Evolutionary conservation across 192 early-diverging fungal species (phyloP).

Genomic region (Coemansia sp.): DNA sequence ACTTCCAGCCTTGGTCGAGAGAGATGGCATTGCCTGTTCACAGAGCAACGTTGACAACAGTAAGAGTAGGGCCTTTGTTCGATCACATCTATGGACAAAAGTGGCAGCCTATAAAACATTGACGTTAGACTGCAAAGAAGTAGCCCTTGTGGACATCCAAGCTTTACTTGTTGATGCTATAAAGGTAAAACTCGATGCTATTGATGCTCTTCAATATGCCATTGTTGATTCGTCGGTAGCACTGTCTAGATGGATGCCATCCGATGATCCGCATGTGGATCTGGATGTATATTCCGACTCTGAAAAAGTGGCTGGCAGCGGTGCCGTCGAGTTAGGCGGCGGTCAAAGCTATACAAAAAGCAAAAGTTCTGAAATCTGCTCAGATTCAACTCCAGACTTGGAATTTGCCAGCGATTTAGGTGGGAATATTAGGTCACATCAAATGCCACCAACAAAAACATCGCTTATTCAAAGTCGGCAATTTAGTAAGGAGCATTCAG

Average conservation of each 20-base stretch:
- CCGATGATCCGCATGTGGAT: neutral
- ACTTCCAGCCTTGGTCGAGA: neutral
- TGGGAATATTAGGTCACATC: neutral
- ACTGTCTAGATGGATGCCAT: slow-evolving; percentile 27
- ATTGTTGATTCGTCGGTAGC: slow-evolving; percentile 43
- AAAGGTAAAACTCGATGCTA: slow-evolving; percentile 25
- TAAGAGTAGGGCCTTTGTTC: slow-evolving; percentile 24
- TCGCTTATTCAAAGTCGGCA: neutral
- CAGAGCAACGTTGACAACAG: neutral
- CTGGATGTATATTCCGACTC: neutral
- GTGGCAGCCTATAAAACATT: slow-evolving; percentile 20
- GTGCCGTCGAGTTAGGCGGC: neutral
- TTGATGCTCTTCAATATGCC: slow-evolving; percentile 41
- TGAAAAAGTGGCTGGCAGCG: neutral
- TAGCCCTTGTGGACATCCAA: slow-evolving; percentile 16
- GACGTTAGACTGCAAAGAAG: slow-evolving; percentile 11
- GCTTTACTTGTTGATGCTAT: slow-evolving; percentile 14
- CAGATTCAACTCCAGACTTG: no score
- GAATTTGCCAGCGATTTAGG: no score
- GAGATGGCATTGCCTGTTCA: neutral
- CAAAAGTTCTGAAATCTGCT: neutral
- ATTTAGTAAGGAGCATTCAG: neutral
- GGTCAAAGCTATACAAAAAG: neutral
- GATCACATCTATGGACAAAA: slow-evolving; percentile 29
- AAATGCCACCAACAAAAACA: neutral